phyloP scores from a whole-genome alignment of 2,329 filamentous ascomycete species.

The Exophiala aquamarina region DNA sequence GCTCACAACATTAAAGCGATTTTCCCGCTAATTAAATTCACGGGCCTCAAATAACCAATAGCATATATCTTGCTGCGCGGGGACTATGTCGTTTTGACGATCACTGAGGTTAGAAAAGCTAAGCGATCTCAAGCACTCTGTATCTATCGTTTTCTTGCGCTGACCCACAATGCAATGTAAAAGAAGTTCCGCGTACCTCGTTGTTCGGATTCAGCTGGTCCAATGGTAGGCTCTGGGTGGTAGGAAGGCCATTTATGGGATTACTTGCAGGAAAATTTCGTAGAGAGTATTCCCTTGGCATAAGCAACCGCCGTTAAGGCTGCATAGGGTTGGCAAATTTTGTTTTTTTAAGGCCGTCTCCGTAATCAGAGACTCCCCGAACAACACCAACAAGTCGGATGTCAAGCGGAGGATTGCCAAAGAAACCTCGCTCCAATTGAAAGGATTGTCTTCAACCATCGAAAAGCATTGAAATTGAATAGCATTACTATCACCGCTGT shows the following conservation, averaged over 20 bases:
- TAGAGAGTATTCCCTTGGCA: conserved; percentile 26
- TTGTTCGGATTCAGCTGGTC: background rate
- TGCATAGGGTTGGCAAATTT: conserved; percentile 31
- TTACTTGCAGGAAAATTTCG: background rate
- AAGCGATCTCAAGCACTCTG: background rate
- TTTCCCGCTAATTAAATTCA: background rate
- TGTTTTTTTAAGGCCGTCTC: conserved; percentile 30
- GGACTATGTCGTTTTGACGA: background rate
- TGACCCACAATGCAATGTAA: too few relatives aligned
- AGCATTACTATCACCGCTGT: too few relatives aligned
- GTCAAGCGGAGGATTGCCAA: background rate
- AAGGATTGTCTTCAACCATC: too few relatives aligned
- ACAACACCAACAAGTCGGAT: conserved; percentile 21
- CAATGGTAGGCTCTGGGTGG: background rate
- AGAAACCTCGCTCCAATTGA: too few relatives aligned
- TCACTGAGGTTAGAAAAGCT: background rate
- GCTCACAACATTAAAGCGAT: too few relatives aligned
- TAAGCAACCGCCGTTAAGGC: conserved; percentile 28
- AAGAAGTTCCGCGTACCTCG: too few relatives aligned
- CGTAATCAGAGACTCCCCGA: conserved; percentile 31
- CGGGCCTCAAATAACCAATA: background rate
- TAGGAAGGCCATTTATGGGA: background rate
- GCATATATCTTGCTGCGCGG: background rate
- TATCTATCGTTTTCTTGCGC: too few relatives aligned
- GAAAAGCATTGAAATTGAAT: too few relatives aligned